These are phyloP conservation scores for Pichia sp. DNA, from an alignment of 1,139 yeast species.

Conservation along the genomic window DNA sequence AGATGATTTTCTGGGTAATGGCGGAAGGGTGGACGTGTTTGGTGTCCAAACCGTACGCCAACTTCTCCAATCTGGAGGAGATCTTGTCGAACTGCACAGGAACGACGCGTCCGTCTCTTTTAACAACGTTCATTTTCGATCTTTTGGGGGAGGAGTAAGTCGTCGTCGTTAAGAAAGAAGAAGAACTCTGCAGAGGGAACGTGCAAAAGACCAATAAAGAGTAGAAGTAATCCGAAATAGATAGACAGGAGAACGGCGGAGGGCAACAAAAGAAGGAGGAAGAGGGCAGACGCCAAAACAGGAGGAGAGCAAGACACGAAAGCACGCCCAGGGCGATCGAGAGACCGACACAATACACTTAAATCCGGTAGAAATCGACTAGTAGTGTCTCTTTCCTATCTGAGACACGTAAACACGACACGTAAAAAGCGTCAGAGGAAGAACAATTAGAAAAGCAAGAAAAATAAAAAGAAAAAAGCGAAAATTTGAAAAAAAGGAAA, in stretches of 20 bases:
- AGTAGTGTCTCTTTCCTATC: background rate
- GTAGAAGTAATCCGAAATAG: background rate
- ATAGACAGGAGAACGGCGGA: background rate
- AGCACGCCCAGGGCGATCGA: background rate
- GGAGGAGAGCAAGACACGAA: conserved; percentile 1
- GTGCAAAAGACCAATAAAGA: background rate
- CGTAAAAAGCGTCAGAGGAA: background rate
- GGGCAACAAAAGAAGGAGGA: background rate
- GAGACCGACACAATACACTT: too few relatives aligned
- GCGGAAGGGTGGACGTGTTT: conserved; percentile 58
- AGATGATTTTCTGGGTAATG: conserved; percentile 55
- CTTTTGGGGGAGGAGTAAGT: background rate
- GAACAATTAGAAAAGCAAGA: background rate
- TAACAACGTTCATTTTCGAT: conserved; percentile 46
- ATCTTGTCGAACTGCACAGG: conserved; percentile 50
- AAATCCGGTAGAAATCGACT: background rate
- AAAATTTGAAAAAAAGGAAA: background rate
- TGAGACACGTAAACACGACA: conserved; percentile 7
- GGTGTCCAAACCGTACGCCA: conserved; percentile 56
- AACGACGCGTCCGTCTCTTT: conserved; percentile 58
- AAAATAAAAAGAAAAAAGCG: background rate
- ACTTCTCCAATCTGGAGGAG: conserved; percentile 36
- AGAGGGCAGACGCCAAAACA: background rate
- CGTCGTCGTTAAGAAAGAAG: background rate
- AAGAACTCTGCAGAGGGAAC: background rate